phyloP scores from a whole-genome alignment of 495 filamentous ascomycete genomes.

The Niebla homalea region DNA sequence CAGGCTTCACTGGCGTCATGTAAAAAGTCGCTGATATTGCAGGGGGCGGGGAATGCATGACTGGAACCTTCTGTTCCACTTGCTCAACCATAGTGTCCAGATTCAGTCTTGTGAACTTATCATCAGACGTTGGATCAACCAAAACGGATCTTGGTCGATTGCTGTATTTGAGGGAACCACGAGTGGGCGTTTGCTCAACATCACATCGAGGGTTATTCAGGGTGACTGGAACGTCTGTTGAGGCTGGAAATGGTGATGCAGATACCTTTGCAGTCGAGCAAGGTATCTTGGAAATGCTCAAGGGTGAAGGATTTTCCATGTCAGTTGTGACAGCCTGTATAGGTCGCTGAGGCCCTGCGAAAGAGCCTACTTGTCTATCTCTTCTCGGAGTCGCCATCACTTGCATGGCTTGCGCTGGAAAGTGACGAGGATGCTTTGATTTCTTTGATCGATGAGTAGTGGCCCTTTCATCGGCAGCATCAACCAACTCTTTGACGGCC shows the following conservation, averaged over 20 bases:
- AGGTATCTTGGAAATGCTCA: conserved; percentile 18
- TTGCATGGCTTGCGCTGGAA: conserved; percentile 47
- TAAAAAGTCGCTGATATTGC: too few relatives aligned
- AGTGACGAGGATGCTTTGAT: conserved; percentile 41
- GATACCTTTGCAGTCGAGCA: conserved; percentile 7
- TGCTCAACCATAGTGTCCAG: too few relatives aligned
- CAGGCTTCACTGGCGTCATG: too few relatives aligned
- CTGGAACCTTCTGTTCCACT: too few relatives aligned
- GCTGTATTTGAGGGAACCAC: conserved; percentile 26
- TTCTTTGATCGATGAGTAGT: conserved; percentile 21
- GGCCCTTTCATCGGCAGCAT: conserved; percentile 15
- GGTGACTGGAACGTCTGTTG: background rate
- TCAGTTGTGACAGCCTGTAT: conserved; percentile 9
- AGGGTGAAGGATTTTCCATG: conserved; percentile 15
- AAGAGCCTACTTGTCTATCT: conserved; percentile 36
- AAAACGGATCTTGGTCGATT: conserved; percentile 18
- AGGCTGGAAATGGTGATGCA: background rate
- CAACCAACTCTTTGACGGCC: conserved; percentile 30
- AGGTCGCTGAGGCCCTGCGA: conserved; percentile 14
- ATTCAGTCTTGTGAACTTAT: too few relatives aligned
- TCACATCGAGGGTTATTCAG: background rate
- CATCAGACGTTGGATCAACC: too few relatives aligned
- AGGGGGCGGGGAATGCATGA: too few relatives aligned
- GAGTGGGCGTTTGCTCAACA: conserved; percentile 43
- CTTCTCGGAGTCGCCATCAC: conserved; percentile 67